Conservation (phyloP, 352 stramenopile genomes). For the Phytophthora fragariaefolia region DNA sequence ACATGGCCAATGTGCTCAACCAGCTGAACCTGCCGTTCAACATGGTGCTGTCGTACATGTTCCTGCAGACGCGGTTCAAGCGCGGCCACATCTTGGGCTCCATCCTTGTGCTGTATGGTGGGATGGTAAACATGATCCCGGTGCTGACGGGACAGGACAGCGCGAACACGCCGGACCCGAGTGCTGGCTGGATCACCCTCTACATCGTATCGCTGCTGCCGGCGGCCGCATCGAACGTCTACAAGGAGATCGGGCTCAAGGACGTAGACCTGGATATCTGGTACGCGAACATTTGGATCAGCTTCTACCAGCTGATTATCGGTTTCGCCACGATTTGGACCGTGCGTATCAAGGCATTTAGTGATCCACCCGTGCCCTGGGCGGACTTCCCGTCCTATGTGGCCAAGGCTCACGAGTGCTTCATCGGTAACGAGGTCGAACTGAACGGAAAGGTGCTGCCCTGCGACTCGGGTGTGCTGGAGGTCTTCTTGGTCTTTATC, state of each 20-base stretch:
- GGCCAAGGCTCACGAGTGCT: slow-evolving; percentile 73
- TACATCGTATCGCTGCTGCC: slow-evolving; percentile 82
- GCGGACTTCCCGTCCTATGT: slow-evolving; percentile 74
- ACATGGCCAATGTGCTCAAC: slow-evolving; percentile 86
- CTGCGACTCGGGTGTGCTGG: slow-evolving; percentile 73
- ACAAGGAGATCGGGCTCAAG: slow-evolving; percentile 91
- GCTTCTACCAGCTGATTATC: slow-evolving; percentile 83
- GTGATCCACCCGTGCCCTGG: slow-evolving; percentile 78
- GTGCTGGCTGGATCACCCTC: slow-evolving; percentile 75
- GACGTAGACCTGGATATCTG: slow-evolving; percentile 89
- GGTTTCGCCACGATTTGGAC: slow-evolving; percentile 80
- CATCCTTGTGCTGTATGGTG: slow-evolving; percentile 87
- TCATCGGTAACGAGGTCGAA: slow-evolving; percentile 74
- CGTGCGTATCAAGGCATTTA: slow-evolving; percentile 81
- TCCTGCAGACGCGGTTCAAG: slow-evolving; percentile 84
- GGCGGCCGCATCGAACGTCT: slow-evolving; percentile 80
- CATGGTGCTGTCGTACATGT: slow-evolving; percentile 84
- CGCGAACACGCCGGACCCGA: slow-evolving; percentile 79
- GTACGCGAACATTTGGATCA: slow-evolving; percentile 90
- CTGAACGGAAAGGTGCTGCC: slow-evolving; percentile 61
- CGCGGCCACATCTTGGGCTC: slow-evolving; percentile 85
- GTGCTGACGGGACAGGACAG: slow-evolving; percentile 69
- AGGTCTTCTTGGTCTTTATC: slow-evolving; percentile 86
- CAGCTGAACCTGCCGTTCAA: slow-evolving; percentile 90
- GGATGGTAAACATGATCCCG: slow-evolving; percentile 86